A percentile compares a stretch with the other conserved stretches of the same genome.
These are phyloP conservation scores for Candida koratica DNA, from an alignment of 805 yeast species.

Conservation along the genomic window DNA sequence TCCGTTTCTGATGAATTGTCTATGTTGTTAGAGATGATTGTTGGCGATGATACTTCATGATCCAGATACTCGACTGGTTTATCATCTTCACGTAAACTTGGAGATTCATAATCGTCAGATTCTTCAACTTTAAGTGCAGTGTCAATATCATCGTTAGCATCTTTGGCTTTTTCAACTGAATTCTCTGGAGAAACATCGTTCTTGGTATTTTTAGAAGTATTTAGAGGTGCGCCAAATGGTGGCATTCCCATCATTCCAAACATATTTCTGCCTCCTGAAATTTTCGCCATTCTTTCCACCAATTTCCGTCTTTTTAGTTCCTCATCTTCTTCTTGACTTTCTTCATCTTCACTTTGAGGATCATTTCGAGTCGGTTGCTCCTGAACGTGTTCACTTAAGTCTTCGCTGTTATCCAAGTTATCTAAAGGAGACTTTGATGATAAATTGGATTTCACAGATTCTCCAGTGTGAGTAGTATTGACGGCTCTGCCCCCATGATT, in stretches of 20 bases:
- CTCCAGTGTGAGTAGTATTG: constrained; percentile 13
- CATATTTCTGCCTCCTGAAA: constrained; percentile 83
- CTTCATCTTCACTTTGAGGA: constrained; percentile 43
- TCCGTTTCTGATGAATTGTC: too few relatives aligned
- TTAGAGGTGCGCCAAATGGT: constrained; percentile 23
- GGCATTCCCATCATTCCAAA: constrained; percentile 66
- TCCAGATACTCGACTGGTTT: constrained; percentile 8
- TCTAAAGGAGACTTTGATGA: constrained; percentile 1
- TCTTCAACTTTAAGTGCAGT: too few relatives aligned
- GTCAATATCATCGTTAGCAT: constrained; percentile 1
- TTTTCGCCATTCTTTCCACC: constrained; percentile 93
- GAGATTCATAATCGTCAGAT: constrained; percentile 8
- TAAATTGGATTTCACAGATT: constrained; percentile 8
- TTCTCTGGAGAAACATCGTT: background rate
- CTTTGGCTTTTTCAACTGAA: constrained; percentile 3
- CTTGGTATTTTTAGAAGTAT: constrained; percentile 15
- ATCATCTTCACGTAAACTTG: constrained; percentile 16
- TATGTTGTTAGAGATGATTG: background rate
- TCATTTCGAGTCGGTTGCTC: constrained; percentile 7
- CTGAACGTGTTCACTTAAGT: constrained; percentile 13
- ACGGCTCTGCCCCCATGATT: constrained; percentile 1
- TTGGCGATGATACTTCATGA: constrained; percentile 7
- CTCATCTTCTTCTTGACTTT: constrained; percentile 65
- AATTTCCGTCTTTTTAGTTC: constrained; percentile 71
- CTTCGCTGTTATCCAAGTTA: constrained; percentile 11